Evolutionary conservation across 176 grass and related monocot genomes (phyloP).

Genomic region (Hyparrhenia diplandra): DNA sequence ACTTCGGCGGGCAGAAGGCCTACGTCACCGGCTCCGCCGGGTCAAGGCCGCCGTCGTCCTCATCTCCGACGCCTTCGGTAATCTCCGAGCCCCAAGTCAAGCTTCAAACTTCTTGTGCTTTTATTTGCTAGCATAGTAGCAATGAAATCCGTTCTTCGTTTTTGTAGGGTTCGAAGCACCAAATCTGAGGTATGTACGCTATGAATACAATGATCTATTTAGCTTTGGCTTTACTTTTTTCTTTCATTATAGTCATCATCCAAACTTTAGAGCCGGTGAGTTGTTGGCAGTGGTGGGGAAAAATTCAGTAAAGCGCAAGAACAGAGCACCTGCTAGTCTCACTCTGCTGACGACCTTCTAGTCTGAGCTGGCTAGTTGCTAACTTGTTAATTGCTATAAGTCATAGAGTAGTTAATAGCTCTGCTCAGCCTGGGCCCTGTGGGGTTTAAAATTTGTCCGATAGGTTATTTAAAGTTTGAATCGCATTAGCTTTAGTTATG

Average conservation of each 20-base stretch:
- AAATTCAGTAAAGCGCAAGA: too few species aligned
- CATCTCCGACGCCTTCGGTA: conserved; percentile 63
- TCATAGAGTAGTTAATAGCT: not conserved
- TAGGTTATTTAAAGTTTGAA: not conserved
- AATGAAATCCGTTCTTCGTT: not conserved
- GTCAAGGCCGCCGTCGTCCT: conserved; percentile 61
- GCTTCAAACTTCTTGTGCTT: not conserved
- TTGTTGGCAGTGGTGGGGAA: not conserved
- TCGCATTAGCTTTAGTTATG: not conserved
- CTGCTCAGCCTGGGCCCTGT: not conserved
- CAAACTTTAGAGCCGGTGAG: not conserved
- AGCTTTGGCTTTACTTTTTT: not conserved
- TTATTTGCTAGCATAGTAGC: not conserved
- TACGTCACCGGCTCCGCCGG: conserved; percentile 42
- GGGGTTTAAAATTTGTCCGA: not conserved
- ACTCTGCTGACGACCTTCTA: too few species aligned
- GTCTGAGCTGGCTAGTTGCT: not conserved
- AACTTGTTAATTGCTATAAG: not conserved
- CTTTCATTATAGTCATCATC: not conserved
- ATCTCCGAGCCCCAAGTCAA: not conserved
- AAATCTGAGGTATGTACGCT: conserved; percentile 43
- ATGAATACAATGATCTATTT: not conserved
- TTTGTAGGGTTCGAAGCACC: conserved; percentile 55
- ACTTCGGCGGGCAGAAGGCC: conserved; percentile 57
- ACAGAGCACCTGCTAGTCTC: too few species aligned